Conservation (phyloP, 495 filamentous ascomycete species). For the Aspergillus biplanus region DNA sequence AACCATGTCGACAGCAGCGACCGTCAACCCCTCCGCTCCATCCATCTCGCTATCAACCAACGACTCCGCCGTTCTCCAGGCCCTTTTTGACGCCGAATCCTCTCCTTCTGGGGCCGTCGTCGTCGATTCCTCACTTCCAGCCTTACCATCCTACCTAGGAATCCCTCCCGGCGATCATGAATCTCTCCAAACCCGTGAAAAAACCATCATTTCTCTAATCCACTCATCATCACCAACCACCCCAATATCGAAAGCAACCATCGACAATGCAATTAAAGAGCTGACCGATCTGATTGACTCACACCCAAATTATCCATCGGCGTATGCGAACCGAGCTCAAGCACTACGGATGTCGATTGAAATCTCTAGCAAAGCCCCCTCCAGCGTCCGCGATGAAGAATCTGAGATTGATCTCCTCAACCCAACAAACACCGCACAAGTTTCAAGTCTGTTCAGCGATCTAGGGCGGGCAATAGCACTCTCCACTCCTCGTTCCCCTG, state of each 20-base stretch:
- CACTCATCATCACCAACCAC: constrained; percentile 24
- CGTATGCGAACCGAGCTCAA: constrained; percentile 78
- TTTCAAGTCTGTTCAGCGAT: constrained; percentile 57
- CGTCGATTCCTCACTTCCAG: constrained; percentile 61
- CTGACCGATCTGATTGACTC: constrained; percentile 59
- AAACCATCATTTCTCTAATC: constrained; percentile 36
- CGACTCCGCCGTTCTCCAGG: constrained; percentile 72
- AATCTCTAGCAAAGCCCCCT: background rate
- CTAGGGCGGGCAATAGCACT: constrained; percentile 69
- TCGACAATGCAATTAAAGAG: constrained; percentile 37
- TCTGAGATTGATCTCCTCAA: background rate
- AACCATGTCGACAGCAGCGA: constrained; percentile 29
- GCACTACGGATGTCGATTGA: constrained; percentile 58
- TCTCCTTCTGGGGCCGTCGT: constrained; percentile 57
- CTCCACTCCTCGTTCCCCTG: constrained; percentile 57
- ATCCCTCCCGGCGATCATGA: constrained; percentile 30
- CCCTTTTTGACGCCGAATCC: constrained; percentile 80
- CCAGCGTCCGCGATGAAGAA: background rate
- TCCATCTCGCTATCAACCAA: constrained; percentile 66
- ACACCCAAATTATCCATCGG: constrained; percentile 71
- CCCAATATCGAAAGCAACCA: constrained; percentile 19
- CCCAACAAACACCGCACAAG: constrained; percentile 8
- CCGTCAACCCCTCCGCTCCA: constrained; percentile 48
- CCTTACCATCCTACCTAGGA: constrained; percentile 52
- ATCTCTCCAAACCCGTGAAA: constrained; percentile 33